Evolutionary conservation across 148 eudicot species (phyloP).

Genomic region (Drosera capensis): DNA sequence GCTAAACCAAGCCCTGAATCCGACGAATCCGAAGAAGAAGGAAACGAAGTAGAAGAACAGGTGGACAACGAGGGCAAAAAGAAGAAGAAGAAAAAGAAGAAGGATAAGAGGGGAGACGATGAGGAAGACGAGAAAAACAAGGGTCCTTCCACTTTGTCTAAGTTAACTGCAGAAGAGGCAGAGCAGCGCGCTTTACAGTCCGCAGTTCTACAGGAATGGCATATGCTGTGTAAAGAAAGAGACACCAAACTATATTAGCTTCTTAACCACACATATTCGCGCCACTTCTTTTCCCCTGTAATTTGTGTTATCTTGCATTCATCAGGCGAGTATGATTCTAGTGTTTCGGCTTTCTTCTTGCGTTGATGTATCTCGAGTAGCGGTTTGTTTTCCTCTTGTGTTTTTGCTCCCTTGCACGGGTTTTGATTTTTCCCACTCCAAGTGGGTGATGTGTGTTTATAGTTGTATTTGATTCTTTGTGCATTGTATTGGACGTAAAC

Average conservation of each 20-base stretch:
- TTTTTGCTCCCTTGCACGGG: no score
- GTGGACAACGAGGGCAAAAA: slow-evolving; percentile 15
- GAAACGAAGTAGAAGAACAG: slow-evolving; percentile 15
- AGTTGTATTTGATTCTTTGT: no score
- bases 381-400: no score
- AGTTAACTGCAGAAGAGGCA: slow-evolving; percentile 74
- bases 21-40: slow-evolving; percentile 27
- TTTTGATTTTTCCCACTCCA: no score
- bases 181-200: slow-evolving; percentile 90
- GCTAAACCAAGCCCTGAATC: slow-evolving; percentile 57
- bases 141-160: slow-evolving; percentile 56
- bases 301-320: no score
- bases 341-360: no score
- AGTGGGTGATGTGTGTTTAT: no score
- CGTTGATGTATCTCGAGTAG: no score
- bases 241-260: slow-evolving; percentile 42
- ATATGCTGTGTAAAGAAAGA: slow-evolving; percentile 66
- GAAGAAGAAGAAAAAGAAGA: slow-evolving; percentile 12
- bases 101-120: slow-evolving; percentile 19
- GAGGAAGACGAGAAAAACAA: slow-evolving; percentile 30
- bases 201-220: slow-evolving; percentile 88
- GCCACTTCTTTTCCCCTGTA: no score
- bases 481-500: no score
- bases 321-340: no score
- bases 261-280: no score